Evolutionary conservation across 2,329 filamentous ascomycete genomes (phyloP), one percentile per base, ranked within the genome.

Genomic region (Seiridium cupressi): DNA sequence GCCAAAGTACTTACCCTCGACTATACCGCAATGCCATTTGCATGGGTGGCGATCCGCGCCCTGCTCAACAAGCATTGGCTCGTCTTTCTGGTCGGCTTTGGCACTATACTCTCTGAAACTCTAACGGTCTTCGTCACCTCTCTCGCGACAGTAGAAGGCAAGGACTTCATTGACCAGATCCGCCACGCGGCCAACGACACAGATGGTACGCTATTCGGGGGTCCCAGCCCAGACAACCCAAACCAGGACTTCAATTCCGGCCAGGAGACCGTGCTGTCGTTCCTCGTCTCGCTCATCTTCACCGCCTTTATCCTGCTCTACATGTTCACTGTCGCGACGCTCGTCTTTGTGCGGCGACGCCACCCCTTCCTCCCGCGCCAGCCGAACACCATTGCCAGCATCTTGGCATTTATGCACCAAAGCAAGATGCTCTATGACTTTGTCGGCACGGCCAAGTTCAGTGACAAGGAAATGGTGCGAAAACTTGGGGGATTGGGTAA

Each of bases 351-450:
- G 18, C 82, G 84, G 1, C 84, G 90, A 11, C 81, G 87, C 0
- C 84, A 87, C 59, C 84, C 90, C 2, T 93, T 93, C 72, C 77
- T 93, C 59, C 91, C 91, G 1, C 84, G 91, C 4, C 89, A 93
- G 76, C 90, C 90, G 3, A 91, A 88, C 66, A 92, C 90, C 26
- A 93, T 94, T 66, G 87, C 90, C 1, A 88, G 85, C 48, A 85
- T 93, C 57, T 79, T 94, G 58, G 89, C 89, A 0, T 93, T 89
- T 69, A 90, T 93, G 61, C 88, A 93, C 73, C 89, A 92, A 75
- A 89, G 84, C 72, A 90, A 90, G 74, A 93, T 93, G 90, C 76
- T 93, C 51, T 87, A 87, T 63, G 85, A 86, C 68, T 93, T 93
- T 72, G 87, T 91, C 11, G 86, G 84, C 47, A 92, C 89, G 31